Evolutionary conservation across 2,329 filamentous ascomycete genomes (phyloP).

Genomic region (Didymella exigua): DNA sequence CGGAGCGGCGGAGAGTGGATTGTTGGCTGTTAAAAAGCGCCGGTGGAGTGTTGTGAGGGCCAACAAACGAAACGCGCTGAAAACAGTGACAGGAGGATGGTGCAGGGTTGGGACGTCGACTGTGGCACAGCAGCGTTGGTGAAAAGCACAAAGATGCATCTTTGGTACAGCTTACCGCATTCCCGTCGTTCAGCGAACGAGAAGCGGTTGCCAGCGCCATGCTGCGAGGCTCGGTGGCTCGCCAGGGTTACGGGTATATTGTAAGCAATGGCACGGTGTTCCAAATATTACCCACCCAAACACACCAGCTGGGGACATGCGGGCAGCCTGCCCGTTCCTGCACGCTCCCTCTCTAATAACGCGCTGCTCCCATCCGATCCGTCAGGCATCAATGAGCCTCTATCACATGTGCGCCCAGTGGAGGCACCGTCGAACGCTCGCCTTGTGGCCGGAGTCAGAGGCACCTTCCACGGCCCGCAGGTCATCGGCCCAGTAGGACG

Average conservation of each 20-base stretch:
- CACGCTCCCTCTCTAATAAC: conserved; percentile 17
- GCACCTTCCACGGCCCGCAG: background rate
- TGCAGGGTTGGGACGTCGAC: background rate
- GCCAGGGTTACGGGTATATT: conserved; percentile 31
- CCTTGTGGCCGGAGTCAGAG: background rate
- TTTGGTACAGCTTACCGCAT: conserved; percentile 31
- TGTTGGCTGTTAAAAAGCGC: conserved; percentile 8
- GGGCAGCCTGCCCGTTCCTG: conserved; percentile 3
- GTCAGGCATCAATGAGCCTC: conserved; percentile 23
- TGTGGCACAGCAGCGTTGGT: conserved; percentile 7
- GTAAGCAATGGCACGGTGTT: conserved; percentile 20
- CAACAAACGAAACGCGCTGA: conserved; percentile 26
- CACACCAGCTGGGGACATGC: conserved; percentile 11
- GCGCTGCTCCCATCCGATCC: conserved; percentile 3
- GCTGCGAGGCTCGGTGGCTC: conserved; percentile 16
- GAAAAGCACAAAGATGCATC: conserved; percentile 16
- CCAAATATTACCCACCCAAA: conserved; percentile 25
- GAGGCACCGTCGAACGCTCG: conserved; percentile 3
- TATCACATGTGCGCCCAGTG: background rate
- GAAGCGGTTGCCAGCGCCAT: background rate
- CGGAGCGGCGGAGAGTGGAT: conserved; percentile 19
- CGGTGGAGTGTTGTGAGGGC: background rate
- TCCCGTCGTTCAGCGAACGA: conserved; percentile 11
- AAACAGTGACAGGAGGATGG: conserved; percentile 18
- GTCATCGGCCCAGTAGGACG: conserved; percentile 21